Evolutionary conservation across 2,329 filamentous ascomycete species (phyloP).

Genomic region (Rhynchosporium graminicola): DNA sequence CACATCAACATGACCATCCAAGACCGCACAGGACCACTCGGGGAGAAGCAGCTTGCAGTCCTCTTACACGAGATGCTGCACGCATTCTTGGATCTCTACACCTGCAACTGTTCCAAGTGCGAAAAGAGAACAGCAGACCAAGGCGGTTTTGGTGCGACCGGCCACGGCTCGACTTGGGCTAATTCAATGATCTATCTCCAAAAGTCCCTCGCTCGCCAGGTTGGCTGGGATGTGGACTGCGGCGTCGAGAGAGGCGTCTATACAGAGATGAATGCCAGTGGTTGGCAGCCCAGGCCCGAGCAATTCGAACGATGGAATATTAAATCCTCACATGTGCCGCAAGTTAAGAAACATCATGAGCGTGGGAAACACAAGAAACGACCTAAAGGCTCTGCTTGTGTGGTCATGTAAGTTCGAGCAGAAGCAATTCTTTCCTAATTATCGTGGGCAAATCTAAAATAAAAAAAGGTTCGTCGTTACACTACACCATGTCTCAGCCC

Average conservation of each 20-base stretch:
- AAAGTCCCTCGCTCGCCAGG: background rate
- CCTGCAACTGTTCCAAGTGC: conserved; percentile 2
- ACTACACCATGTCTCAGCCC: too few species aligned
- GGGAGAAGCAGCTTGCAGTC: background rate
- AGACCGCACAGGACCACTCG: background rate
- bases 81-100: background rate
- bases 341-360: background rate
- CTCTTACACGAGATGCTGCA: conserved; percentile 18
- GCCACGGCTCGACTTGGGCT: conserved; percentile 7
- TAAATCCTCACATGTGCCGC: background rate
- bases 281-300: conserved; percentile 8
- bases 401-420: too few species aligned
- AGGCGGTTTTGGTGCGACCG: background rate
- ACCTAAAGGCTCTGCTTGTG: background rate
- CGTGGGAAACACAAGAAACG: background rate
- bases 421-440: too few species aligned
- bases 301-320: conserved; percentile 14
- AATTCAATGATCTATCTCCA: conserved; percentile 14
- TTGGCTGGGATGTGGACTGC: conserved; percentile 8
- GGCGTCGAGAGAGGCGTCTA: background rate
- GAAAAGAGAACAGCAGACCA: background rate
- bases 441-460: too few species aligned
- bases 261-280: background rate
- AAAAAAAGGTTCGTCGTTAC: too few species aligned
- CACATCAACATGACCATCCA: background rate